Base-by-base conservation (phyloP, 164 flowering plant species). In the Nelumbo lutea region DNA sequence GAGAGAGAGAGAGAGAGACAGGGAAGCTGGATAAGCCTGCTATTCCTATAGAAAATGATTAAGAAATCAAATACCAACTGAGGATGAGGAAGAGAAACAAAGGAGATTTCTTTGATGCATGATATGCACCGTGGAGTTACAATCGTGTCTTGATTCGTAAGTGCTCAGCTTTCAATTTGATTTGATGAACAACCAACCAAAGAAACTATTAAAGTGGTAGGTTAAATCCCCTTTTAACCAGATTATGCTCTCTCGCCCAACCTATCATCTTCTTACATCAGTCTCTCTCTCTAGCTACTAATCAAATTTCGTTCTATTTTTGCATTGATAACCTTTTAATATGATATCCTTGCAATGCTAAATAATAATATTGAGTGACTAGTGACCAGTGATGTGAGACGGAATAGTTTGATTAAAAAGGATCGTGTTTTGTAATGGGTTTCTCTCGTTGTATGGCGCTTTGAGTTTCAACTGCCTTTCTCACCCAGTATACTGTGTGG, bases 111-210 rank as follows among this genome's bases (percentile, higher is more conserved):
- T 6, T 58, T 56, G 27, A 27, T n/a, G 62, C 63, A 9, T 57
- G 39, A 59, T 10, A 44, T 41, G 41, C 44, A 11, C 50, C 42
- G 4, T 68, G 38, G 46, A 62, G 57, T 58, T 42, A 70, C 38
- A 44, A 61, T 61, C 41, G 44, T 57, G 58, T 9, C 2, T 56
- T 50, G 61, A 55, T 58, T 59, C 40, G 47, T 66, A 70, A 68
- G 72, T 74, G 70, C 42, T 68, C 45, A 14, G 61, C 68, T 66
- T 72, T 76, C 61, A 59, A 51, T 69, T 61, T 39, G 69, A 51
- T 69, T 61, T 39, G 69, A 70, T 3, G 3, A 62, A 52, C 42
- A 55, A 42, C 61, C 51, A 70, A 43, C 51, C 58, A 27, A 27
- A 27, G 27, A 27, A 27, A 27, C 27, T 27, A 27, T 27, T 27